These are phyloP conservation scores for Gymnopus androsaceus DNA, from an alignment of 1,284 basidiomycete genomes.

Conservation along the genomic window DNA sequence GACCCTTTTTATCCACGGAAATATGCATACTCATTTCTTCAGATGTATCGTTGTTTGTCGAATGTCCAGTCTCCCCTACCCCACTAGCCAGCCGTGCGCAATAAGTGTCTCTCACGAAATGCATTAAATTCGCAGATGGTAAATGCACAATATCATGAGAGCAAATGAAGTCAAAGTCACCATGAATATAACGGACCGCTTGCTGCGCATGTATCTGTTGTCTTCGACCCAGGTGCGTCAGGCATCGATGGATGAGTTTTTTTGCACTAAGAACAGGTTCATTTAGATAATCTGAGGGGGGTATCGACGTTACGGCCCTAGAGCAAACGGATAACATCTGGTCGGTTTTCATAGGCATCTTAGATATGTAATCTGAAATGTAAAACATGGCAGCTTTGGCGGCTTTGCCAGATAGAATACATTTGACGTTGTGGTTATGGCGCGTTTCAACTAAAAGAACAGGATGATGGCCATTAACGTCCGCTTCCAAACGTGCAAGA, in stretches of 20 bases:
- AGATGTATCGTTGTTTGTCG: neutral
- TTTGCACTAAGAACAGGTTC: conserved; percentile 18
- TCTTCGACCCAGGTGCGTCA: conserved; percentile 21
- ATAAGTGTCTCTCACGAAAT: neutral
- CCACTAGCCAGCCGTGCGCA: no score
- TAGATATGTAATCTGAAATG: conserved; percentile 34
- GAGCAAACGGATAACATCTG: conserved; percentile 9
- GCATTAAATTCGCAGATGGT: conserved; percentile 1
- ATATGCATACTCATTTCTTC: neutral
- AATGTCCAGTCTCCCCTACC: neutral
- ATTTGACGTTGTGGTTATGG: conserved; percentile 34
- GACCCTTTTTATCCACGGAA: neutral
- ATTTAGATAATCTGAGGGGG: conserved; percentile 18
- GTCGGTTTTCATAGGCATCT: conserved; percentile 26
- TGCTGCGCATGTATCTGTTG: conserved; percentile 29
- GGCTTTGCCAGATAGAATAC: conserved; percentile 27
- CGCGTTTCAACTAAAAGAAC: conserved; percentile 21
- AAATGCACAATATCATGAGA: conserved; percentile 9
- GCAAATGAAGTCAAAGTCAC: conserved; percentile 11
- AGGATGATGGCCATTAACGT: conserved; percentile 30
- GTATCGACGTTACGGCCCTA: conserved; percentile 21
- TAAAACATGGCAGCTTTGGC: conserved; percentile 32
- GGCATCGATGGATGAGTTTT: conserved; percentile 23
- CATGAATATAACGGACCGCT: conserved; percentile 24
- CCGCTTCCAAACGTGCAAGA: conserved; percentile 20